Evolutionary conservation across 2,329 filamentous ascomycete genomes (phyloP).

Genomic region (Aureobasidium leucospermi): DNA sequence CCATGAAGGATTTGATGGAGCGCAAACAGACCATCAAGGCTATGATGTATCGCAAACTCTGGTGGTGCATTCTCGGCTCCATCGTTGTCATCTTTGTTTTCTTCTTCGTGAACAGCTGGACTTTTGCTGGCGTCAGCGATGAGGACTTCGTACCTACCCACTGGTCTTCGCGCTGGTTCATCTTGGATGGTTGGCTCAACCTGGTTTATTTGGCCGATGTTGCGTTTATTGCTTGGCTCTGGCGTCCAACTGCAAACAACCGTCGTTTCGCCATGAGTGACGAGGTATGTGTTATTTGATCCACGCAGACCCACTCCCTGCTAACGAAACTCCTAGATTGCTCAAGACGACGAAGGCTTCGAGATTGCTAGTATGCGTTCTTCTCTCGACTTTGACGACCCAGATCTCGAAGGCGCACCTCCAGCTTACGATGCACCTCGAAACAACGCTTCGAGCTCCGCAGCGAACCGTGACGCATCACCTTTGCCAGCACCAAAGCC

Average conservation of each 20-base stretch:
- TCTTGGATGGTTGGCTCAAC: conserved; percentile 95
- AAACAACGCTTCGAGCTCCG: neutral
- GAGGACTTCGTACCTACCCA: conserved; percentile 91
- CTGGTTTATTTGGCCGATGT: conserved; percentile 93
- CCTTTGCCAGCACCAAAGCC: conserved; percentile 47
- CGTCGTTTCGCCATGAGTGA: conserved; percentile 97
- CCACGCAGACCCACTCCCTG: neutral
- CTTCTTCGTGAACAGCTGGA: conserved; percentile 97
- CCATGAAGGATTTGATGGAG: conserved; percentile 91
- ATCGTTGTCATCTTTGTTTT: conserved; percentile 96
- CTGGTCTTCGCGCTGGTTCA: conserved; percentile 96
- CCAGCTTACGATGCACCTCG: conserved; percentile 19
- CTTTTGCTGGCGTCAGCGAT: conserved; percentile 76
- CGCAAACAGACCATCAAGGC: conserved; percentile 92
- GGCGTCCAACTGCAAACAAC: conserved; percentile 95
- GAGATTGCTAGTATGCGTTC: conserved; percentile 90
- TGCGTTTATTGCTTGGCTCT: conserved; percentile 86
- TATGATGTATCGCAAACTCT: conserved; percentile 94
- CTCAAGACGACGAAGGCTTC: conserved; percentile 97
- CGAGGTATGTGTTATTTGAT: conserved; percentile 51
- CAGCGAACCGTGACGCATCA: conserved; percentile 32
- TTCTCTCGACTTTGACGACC: conserved; percentile 58
- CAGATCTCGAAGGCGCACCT: conserved; percentile 28
- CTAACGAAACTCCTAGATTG: conserved; percentile 49
- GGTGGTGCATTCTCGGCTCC: conserved; percentile 92